Evolutionary conservation across 2,329 filamentous ascomycete species (phyloP), one percentile per base, ranked within the genome.

Genomic region (Ophiobolus disseminans): DNA sequence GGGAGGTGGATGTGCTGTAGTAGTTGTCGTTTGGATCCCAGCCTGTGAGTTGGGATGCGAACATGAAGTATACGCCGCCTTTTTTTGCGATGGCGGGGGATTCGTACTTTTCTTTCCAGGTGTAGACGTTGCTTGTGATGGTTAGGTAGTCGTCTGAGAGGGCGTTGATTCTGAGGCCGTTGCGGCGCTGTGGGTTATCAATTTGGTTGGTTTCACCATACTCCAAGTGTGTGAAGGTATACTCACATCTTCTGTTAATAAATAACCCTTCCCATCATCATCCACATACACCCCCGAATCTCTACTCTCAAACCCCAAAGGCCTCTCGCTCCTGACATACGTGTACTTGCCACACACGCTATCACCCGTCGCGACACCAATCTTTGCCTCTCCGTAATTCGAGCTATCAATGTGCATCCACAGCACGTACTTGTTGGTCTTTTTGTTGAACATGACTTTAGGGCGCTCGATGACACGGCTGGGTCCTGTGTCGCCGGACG

Each of bases 401-500:
- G 75, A 75, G 45, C 74, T 79, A 62, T 89, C 86, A 39, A 88
- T 86, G 62, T 89, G 86, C 76, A 88, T 78, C 76, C 83, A 88
- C 67, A 89, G 73, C n/a, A 89, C 85, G 67, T 86, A 89, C 55
- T 85, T 83, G 5, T 68, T 60, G 0, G 85, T 88, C n/a, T 74
- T 72, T 11, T 84, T 81, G 55, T 89, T 89, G 73, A 83, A 87
- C 4, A 89, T 80, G 3, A 89, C 80, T 70, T 89, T 88, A 2
- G 86, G 86, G 16, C 86, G 74, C 68, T 89, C 86, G 2, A 89
- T 81, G 9, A 89, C 78, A 2, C 85, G 80, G 52, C 78, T 78
- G 0, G 84, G 83, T 0, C 85, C 86, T 0, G 87, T 75, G 50
- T 88, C 85, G 0, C 76, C 82, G 1, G 75, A 78, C 2, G 68